phyloP scores from a whole-genome alignment of 345 rosid genomes.

The Ailanthus altissimus region DNA sequence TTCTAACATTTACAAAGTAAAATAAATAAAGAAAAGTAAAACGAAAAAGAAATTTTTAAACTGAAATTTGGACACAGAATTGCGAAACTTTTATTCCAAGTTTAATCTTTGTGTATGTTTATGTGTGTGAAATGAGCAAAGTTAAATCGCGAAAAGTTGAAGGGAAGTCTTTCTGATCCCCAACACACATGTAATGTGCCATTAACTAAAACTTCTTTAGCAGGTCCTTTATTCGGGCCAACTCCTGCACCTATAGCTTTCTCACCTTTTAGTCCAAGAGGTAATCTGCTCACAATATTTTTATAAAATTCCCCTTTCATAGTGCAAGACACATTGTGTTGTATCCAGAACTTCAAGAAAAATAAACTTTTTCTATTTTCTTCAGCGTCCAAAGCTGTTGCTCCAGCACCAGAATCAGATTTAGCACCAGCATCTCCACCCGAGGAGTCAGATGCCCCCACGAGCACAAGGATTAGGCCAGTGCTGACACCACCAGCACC shows the following conservation, averaged over 20 bases:
- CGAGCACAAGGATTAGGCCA: constrained; percentile 37
- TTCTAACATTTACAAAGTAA: neutral
- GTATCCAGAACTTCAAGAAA: neutral
- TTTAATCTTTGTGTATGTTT: too few species aligned
- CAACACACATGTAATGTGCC: too few species aligned
- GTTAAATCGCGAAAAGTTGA: too few species aligned
- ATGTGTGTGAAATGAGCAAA: too few species aligned
- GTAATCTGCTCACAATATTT: constrained; percentile 27
- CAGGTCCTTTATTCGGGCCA: constrained; percentile 73
- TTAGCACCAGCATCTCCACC: constrained; percentile 36
- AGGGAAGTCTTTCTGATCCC: too few species aligned
- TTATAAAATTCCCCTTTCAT: too few species aligned
- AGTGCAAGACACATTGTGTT: neutral
- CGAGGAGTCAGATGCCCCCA: constrained; percentile 26
- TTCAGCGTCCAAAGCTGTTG: constrained; percentile 46
- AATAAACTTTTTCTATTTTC: neutral
- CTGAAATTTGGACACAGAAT: neutral
- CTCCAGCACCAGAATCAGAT: constrained; percentile 34
- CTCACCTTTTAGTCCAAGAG: constrained; percentile 54
- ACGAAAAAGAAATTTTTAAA: neutral
- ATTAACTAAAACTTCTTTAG: constrained; percentile 14
- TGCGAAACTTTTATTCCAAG: too few species aligned
- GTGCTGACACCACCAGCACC: constrained; percentile 38
- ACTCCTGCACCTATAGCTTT: constrained; percentile 50
- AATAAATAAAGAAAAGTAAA: neutral